phyloP scores from a whole-genome alignment of 164 flowering plant genomes.

The Berberis vulgaris region DNA sequence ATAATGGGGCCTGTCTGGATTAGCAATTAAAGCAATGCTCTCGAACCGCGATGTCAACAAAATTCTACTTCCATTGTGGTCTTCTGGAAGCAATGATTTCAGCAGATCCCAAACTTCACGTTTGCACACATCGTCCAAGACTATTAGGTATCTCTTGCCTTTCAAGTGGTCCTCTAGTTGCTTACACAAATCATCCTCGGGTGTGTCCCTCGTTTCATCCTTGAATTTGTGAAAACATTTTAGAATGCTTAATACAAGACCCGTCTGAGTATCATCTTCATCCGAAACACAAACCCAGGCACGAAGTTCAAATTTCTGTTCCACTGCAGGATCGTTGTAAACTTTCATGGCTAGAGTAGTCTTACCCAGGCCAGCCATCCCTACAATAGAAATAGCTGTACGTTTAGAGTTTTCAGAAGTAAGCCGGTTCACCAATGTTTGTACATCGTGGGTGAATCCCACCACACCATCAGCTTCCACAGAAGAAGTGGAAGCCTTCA shows the following conservation, averaged over 20 bases:
- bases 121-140: constrained; percentile 36
- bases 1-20: constrained; percentile 8
- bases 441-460: constrained; percentile 10
- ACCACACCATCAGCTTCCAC: constrained; percentile 2
- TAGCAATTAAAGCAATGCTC: constrained; percentile 14
- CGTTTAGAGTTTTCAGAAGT: no score
- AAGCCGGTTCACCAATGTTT: no score
- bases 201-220: constrained; percentile 1
- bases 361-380: not conserved
- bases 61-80: constrained; percentile 10
- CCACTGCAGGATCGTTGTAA: not conserved
- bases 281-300: constrained; percentile 23
- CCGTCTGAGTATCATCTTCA: constrained; percentile 7
- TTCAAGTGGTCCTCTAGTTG: constrained; percentile 1
- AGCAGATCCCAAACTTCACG: constrained; percentile 19
- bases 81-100: constrained; percentile 15
- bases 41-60: constrained; percentile 18
- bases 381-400: not conserved
- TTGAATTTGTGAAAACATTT: not conserved
- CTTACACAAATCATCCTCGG: constrained; percentile 4
- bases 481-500: no score
- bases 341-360: not conserved
- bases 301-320: constrained; percentile 2
- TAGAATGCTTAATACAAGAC: constrained; percentile 14
- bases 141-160: constrained; percentile 22